Evolutionary conservation across 2,329 filamentous ascomycete species (phyloP).

Genomic region (Trematosphaeria pertusa): DNA sequence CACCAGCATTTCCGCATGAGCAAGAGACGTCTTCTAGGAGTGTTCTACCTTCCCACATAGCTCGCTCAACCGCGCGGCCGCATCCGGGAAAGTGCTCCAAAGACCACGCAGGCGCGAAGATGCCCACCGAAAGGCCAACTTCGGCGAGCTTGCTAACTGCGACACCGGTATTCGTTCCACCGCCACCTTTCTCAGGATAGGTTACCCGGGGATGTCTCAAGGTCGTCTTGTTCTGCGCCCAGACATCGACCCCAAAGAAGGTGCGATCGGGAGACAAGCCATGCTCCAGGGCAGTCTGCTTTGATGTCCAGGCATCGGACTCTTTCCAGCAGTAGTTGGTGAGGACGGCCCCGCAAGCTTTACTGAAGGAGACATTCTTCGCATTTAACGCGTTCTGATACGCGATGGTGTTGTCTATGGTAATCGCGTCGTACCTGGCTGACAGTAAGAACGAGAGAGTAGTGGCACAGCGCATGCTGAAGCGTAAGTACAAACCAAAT

Average conservation of each 20-base stretch:
- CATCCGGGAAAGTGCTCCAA: slow-evolving; percentile 52
- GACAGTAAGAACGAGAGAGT: neutral
- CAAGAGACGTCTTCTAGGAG: slow-evolving; percentile 39
- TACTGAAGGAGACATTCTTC: slow-evolving; percentile 48
- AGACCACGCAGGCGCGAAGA: slow-evolving; percentile 57
- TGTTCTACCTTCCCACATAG: slow-evolving; percentile 45
- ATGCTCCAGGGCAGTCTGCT: slow-evolving; percentile 30
- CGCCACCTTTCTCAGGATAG: slow-evolving; percentile 47
- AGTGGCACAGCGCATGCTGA: too few relatives aligned
- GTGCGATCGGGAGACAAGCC: slow-evolving; percentile 36
- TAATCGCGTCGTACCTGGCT: slow-evolving; percentile 55
- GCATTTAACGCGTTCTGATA: slow-evolving; percentile 55
- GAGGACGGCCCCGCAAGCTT: slow-evolving; percentile 48
- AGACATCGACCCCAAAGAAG: slow-evolving; percentile 55
- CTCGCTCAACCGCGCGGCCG: slow-evolving; percentile 33
- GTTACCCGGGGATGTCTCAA: slow-evolving; percentile 42
- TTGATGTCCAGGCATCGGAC: slow-evolving; percentile 29
- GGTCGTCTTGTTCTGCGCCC: slow-evolving; percentile 50
- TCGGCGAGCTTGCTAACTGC: slow-evolving; percentile 48
- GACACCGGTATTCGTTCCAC: slow-evolving; percentile 51
- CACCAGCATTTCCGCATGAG: slow-evolving; percentile 36
- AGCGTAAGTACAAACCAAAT: slow-evolving; percentile 46
- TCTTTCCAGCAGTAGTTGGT: slow-evolving; percentile 57
- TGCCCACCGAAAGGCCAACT: slow-evolving; percentile 46
- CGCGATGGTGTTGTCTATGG: slow-evolving; percentile 48